Percentiles rank a stretch among this genome's conserved stretches.
Evolutionary conservation across 306 rosid species (phyloP).

Genomic region (Inga leiocalycina): DNA sequence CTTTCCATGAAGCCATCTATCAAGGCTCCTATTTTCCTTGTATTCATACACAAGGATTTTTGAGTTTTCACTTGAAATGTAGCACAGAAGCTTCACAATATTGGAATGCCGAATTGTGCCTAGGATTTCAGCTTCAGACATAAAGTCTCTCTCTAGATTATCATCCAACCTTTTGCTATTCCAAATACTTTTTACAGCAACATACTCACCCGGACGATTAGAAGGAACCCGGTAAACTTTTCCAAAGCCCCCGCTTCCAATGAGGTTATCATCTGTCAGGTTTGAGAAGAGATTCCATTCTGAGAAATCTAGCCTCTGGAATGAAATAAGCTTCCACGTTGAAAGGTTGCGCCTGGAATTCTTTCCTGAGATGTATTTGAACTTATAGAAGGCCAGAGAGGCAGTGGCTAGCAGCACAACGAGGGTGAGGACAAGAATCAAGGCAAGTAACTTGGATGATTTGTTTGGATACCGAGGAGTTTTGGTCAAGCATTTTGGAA

Average conservation of each 20-base stretch:
- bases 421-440: constrained; percentile 40
- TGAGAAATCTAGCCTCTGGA: constrained; percentile 68
- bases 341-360: constrained; percentile 33
- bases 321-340: constrained; percentile 82
- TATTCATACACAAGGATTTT: constrained; percentile 89
- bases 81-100: constrained; percentile 81
- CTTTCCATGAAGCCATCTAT: constrained; percentile 71
- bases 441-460: constrained; percentile 45
- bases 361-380: constrained; percentile 38
- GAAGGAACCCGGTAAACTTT: constrained; percentile 69
- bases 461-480: constrained; percentile 29
- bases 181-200: constrained; percentile 83
- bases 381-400: constrained; percentile 29
- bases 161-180: constrained; percentile 46
- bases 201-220: constrained; percentile 44
- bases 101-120: constrained; percentile 82
- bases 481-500: constrained; percentile 51
- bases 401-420: constrained; percentile 36
- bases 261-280: constrained; percentile 69
- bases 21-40: constrained; percentile 83
- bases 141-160: constrained; percentile 66
- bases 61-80: constrained; percentile 68
- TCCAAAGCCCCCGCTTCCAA: constrained; percentile 93
- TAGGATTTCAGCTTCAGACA: constrained; percentile 70
- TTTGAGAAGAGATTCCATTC: constrained; percentile 51